phyloP scores from a whole-genome alignment of 2,329 filamentous ascomycete species.

The Cryphonectria parasitica region DNA sequence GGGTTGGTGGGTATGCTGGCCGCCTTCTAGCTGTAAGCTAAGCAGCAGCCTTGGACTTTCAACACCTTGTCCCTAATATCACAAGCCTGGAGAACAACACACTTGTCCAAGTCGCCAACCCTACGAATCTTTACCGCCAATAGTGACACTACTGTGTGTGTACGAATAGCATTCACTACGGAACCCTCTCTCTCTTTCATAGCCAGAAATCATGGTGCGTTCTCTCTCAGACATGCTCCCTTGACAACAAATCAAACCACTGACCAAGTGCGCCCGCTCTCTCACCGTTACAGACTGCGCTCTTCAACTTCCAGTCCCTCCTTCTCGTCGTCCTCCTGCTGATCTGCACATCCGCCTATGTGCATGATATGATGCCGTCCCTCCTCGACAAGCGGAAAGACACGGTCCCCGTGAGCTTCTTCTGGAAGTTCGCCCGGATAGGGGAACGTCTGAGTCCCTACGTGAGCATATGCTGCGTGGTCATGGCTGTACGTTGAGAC shows the following conservation, averaged over 20 bases:
- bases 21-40: constrained; percentile 7
- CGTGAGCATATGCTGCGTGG: constrained; percentile 87
- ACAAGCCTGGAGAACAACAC: constrained; percentile 1
- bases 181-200: too few relatives aligned
- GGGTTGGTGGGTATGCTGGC: constrained; percentile 11
- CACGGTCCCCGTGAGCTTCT: constrained; percentile 74
- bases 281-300: constrained; percentile 76
- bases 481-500: constrained; percentile 77
- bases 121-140: neutral
- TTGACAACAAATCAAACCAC: neutral
- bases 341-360: constrained; percentile 94
- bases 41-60: constrained; percentile 5
- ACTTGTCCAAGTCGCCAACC: constrained; percentile 6
- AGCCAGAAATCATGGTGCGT: constrained; percentile 35
- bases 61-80: constrained; percentile 28
- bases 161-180: neutral
- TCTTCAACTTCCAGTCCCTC: constrained; percentile 99
- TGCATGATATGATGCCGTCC: constrained; percentile 85
- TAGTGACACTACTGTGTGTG: neutral
- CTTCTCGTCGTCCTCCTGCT: constrained; percentile 91
- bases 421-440: constrained; percentile 94
- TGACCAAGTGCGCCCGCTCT: constrained; percentile 23
- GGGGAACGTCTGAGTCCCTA: constrained; percentile 94
- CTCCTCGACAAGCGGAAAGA: constrained; percentile 89
- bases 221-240: neutral